These are phyloP conservation scores for Brassica hybrid DNA, from an alignment of 441 rosid genomes.

Conservation along the genomic window DNA sequence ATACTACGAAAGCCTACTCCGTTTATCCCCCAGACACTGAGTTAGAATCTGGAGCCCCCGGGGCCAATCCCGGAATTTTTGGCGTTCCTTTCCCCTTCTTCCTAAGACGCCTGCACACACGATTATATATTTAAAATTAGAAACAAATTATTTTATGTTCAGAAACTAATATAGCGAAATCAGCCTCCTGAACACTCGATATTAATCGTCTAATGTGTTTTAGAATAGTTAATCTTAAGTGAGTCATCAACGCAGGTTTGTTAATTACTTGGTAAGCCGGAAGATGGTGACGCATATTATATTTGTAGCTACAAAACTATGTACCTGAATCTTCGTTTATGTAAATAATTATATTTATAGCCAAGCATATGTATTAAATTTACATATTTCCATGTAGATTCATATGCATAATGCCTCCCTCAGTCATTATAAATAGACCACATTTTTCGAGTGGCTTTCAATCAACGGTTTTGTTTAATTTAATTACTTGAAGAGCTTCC, in stretches of 20 bases:
- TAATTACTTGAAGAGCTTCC: conserved; percentile 64
- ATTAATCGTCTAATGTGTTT: background rate
- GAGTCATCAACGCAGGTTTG: background rate
- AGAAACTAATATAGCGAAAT: background rate
- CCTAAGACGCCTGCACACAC: conserved; percentile 18
- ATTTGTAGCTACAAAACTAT: background rate
- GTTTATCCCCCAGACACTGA: conserved; percentile 7
- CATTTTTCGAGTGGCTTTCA: background rate
- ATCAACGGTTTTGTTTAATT: background rate
- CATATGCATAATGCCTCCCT: background rate
- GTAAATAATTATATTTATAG: background rate
- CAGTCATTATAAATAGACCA: background rate
- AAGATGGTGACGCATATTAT: background rate
- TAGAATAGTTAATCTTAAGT: background rate
- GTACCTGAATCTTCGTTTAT: conserved; percentile 2
- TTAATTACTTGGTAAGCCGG: background rate
- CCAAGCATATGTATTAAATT: background rate
- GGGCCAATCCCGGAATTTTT: conserved; percentile 23
- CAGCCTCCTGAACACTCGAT: background rate
- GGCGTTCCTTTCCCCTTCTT: conserved; percentile 11
- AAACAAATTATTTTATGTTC: background rate
- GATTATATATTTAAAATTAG: background rate
- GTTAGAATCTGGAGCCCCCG: conserved; percentile 2
- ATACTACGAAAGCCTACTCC: conserved; percentile 17
- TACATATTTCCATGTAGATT: background rate